These are phyloP conservation scores for Salix suchowensis DNA, from an alignment of 345 rosid species.

Conservation along the genomic window DNA sequence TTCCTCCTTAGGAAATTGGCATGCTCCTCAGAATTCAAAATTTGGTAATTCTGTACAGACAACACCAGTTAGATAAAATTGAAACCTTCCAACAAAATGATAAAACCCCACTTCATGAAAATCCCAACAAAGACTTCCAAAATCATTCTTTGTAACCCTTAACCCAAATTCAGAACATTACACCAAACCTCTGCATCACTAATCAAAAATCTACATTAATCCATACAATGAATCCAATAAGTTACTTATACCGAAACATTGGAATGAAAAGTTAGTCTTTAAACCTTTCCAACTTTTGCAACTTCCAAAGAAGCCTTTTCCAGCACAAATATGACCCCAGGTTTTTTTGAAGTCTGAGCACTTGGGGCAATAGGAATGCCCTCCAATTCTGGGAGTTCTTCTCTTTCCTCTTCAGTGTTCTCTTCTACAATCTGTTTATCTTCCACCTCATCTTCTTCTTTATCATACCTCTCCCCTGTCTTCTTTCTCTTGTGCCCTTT, in stretches of 20 bases:
- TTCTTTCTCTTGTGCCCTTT: conserved; percentile 66
- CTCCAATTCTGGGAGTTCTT: conserved; percentile 27
- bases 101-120: not conserved
- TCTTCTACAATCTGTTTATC: conserved; percentile 24
- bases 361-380: conserved; percentile 52
- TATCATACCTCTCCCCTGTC: conserved; percentile 51
- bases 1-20: conserved; percentile 69
- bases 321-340: conserved; percentile 62
- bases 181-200: not conserved
- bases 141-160: too few species aligned
- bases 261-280: not conserved
- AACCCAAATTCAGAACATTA: too few species aligned
- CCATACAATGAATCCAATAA: not conserved
- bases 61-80: not conserved
- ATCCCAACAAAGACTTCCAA: too few species aligned
- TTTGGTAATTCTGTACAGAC: conserved; percentile 58
- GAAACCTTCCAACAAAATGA: not conserved
- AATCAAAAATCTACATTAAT: not conserved
- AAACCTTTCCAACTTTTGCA: conserved; percentile 94
- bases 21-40: conserved; percentile 88
- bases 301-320: conserved; percentile 87
- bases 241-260: not conserved
- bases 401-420: conserved; percentile 17
- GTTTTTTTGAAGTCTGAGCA: conserved; percentile 27
- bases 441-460: conserved; percentile 41